These are phyloP conservation scores for Firmiana major DNA, from an alignment of 345 rosid genomes.

Conservation along the genomic window DNA sequence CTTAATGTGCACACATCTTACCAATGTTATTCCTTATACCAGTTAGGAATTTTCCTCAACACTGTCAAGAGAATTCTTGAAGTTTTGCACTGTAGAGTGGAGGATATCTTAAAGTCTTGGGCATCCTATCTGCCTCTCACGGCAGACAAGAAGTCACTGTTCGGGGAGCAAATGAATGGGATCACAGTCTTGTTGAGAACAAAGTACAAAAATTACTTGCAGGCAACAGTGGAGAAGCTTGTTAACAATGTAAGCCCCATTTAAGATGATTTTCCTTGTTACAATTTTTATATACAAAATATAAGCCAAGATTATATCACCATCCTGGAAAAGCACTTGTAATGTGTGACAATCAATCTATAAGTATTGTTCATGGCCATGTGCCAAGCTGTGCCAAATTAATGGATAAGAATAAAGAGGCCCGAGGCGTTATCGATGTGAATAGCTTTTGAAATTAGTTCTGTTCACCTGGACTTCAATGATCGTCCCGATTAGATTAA, in stretches of 20 bases:
- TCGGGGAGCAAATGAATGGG: slow-evolving; percentile 93
- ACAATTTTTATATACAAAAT: neutral
- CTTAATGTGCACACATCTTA: neutral
- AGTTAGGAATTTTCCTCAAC: slow-evolving; percentile 85
- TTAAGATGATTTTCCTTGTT: neutral
- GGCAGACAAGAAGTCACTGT: slow-evolving; percentile 69
- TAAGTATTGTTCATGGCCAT: neutral
- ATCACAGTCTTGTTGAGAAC: slow-evolving; percentile 83
- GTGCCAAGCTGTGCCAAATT: neutral
- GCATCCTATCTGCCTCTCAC: slow-evolving; percentile 69
- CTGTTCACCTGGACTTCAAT: neutral
- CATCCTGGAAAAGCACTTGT: neutral
- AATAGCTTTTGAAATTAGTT: neutral
- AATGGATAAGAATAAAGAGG: neutral
- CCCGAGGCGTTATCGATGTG: neutral
- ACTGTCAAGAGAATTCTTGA: slow-evolving; percentile 92
- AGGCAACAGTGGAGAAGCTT: slow-evolving; percentile 88
- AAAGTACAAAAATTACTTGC: slow-evolving; percentile 88
- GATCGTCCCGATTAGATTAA: neutral
- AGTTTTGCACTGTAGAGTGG: slow-evolving; percentile 73
- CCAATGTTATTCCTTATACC: slow-evolving; percentile 18
- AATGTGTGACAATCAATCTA: neutral
- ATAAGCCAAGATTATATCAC: neutral
- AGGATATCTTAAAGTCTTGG: slow-evolving; percentile 83
- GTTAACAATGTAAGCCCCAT: slow-evolving; percentile 64